Evolutionary conservation across 23 red algal genomes (phyloP).

Genomic region (Gracilaria gracilis): DNA sequence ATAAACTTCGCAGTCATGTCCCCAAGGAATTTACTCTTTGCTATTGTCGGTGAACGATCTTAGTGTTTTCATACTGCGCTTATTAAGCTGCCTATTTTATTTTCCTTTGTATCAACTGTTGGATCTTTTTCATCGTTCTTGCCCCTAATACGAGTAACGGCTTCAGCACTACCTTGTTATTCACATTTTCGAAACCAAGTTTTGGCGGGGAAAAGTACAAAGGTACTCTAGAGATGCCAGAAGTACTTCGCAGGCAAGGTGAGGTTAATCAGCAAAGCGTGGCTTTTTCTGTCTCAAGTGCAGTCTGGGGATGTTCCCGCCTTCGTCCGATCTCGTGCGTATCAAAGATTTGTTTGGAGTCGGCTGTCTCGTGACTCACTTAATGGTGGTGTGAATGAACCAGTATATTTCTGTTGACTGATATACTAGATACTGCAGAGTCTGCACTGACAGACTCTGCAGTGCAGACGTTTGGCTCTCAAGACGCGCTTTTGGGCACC

Average conservation of each 20-base stretch:
- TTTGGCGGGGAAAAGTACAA: slow-evolving; percentile 1
- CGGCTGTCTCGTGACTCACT: not conserved
- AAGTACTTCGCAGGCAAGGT: no score
- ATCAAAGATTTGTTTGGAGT: not conserved
- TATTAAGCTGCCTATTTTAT: not conserved
- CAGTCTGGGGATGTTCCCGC: not conserved
- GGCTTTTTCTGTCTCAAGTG: not conserved
- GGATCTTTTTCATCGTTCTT: not conserved
- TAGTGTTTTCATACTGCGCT: not conserved
- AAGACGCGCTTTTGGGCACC: not conserved
- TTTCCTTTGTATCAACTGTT: not conserved
- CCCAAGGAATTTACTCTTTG: not conserved
- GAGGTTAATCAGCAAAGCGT: not conserved
- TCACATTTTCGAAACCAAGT: not conserved
- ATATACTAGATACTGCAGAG: not conserved
- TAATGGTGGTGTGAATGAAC: not conserved
- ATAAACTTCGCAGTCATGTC: not conserved
- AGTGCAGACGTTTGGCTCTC: not conserved
- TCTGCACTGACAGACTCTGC: no score
- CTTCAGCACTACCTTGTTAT: not conserved
- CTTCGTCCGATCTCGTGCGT: not conserved
- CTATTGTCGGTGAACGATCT: not conserved
- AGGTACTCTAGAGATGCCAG: no score
- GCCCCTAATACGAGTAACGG: not conserved
- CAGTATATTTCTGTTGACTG: slow-evolving; percentile 1